Base-by-base conservation (phyloP, 257 asterid genomes). In the Scutellaria barbata region DNA sequence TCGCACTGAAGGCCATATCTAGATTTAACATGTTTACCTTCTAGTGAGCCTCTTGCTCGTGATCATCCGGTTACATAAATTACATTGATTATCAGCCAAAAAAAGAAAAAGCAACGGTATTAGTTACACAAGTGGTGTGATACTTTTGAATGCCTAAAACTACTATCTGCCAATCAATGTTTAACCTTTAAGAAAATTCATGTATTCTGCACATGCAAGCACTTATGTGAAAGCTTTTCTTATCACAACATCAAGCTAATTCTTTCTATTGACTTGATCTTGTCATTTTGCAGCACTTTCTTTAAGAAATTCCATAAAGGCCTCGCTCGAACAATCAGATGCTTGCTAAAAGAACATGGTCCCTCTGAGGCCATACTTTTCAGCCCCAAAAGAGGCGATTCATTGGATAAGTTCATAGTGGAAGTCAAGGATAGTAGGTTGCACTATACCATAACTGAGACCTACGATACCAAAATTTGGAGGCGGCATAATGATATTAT, bases 351-450 rank as follows among this genome's bases (percentile, higher is more conserved):
- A 73, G 86, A 79, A 66, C 79, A 85, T 41, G 86, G 88, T 57
- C 85, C 87, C 52, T 85, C 96, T 7, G 87, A 85, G 86, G 97
- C 97, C 82, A 75, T 91, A 73, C 88, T 91, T 52, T 79, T 89
- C 50, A 76, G 96, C 84, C 98, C 98, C 83, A 76, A 66, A 82
- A 91, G 98, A 82, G 96, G 97, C 1, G 89, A 91, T 80, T 89
- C 96, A 40, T 46, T 91, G 83, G 95, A 91, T 70, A 89, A 85
- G 79, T 94, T 91, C 83, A 84, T 94, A 35, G 52, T 64, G 74
- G 83, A 86, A 80, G 78, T 88, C 18, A 64, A 81, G 75, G 79
- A 77, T 56, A 80, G 68, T 71, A 93, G 95, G 20, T 64, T 94
- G 84, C 85, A 79, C 50, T 85, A 70, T 85, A 82, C 81, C 81